These are phyloP conservation scores for Sicyos baderoa DNA, from an alignment of 306 rosid genomes.

Conservation along the genomic window DNA sequence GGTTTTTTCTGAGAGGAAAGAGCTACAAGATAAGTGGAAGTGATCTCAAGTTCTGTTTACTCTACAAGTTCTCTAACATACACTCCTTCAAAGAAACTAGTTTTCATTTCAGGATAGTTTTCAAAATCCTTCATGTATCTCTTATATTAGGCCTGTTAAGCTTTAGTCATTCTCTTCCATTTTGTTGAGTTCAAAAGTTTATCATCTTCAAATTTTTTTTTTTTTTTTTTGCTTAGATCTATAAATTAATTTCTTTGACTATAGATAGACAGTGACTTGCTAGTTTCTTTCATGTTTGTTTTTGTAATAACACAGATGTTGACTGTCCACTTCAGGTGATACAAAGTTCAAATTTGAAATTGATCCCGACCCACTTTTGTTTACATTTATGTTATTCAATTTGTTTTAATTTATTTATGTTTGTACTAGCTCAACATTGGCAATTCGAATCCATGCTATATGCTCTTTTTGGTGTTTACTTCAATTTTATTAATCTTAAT, in stretches of 20 bases:
- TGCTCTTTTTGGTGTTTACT: no score
- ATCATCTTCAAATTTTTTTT: no score
- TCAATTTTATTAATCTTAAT: no score
- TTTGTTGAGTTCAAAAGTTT: background rate
- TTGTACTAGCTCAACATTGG: no score
- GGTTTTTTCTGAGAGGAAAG: constrained; percentile 83
- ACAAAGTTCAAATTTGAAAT: constrained; percentile 4
- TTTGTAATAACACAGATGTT: background rate
- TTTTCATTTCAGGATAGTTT: background rate
- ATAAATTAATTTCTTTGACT: background rate
- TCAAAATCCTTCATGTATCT: constrained; percentile 3
- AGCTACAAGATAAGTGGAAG: constrained; percentile 87
- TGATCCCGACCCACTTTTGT: background rate
- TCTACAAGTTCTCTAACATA: constrained; percentile 1
- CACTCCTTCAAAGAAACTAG: background rate
- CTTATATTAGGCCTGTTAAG: constrained; percentile 1
- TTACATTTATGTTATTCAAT: background rate
- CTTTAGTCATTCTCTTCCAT: background rate
- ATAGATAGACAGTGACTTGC: background rate
- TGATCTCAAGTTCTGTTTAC: constrained; percentile 31
- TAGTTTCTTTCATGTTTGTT: background rate
- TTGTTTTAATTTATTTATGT: background rate
- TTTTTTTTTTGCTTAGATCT: constrained; percentile 1
- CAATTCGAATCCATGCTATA: no score
- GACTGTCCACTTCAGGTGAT: constrained; percentile 3